These are phyloP conservation scores for Tylopilus sp. DNA, from an alignment of 768 basidiomycete genomes.

Conservation along the genomic window DNA sequence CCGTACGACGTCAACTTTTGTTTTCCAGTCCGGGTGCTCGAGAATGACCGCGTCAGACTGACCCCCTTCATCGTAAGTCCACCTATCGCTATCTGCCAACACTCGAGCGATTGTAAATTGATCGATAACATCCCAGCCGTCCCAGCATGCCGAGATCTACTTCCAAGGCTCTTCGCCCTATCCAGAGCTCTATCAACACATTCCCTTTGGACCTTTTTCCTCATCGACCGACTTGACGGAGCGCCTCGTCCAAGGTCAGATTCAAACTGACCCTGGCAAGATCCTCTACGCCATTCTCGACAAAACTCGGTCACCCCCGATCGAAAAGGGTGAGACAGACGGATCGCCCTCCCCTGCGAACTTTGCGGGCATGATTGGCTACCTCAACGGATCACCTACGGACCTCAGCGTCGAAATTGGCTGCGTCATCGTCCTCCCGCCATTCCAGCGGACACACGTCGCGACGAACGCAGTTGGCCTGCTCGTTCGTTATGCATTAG, in stretches of 20 bases:
- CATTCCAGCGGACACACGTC: slow-evolving; percentile 63
- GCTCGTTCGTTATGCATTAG: slow-evolving; percentile 46
- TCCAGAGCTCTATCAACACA: slow-evolving; percentile 43
- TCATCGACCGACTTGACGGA: slow-evolving; percentile 35
- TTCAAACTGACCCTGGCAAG: slow-evolving; percentile 32
- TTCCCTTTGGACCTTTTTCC: slow-evolving; percentile 50
- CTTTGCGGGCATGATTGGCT: slow-evolving; percentile 53
- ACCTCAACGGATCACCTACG: slow-evolving; percentile 40
- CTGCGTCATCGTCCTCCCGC: slow-evolving; percentile 49
- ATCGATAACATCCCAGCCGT: slow-evolving; percentile 32
- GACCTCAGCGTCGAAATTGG: slow-evolving; percentile 54
- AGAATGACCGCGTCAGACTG: slow-evolving; percentile 47
- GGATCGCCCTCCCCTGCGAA: slow-evolving; percentile 3
- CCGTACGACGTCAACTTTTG: slow-evolving; percentile 17
- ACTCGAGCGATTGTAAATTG: no score
- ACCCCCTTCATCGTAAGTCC: slow-evolving; percentile 47
- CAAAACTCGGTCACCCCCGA: slow-evolving; percentile 33
- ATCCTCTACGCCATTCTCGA: slow-evolving; percentile 55
- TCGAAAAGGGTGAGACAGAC: not conserved
- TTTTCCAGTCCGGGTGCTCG: slow-evolving; percentile 44
- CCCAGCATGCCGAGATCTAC: slow-evolving; percentile 41
- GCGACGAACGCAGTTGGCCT: slow-evolving; percentile 51
- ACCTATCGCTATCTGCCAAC: not conserved
- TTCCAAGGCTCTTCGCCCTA: slow-evolving; percentile 32
- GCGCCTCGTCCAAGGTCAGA: slow-evolving; percentile 33